Conservation (phyloP, 345 rosid genomes). For the Excoecaria agallocha region DNA sequence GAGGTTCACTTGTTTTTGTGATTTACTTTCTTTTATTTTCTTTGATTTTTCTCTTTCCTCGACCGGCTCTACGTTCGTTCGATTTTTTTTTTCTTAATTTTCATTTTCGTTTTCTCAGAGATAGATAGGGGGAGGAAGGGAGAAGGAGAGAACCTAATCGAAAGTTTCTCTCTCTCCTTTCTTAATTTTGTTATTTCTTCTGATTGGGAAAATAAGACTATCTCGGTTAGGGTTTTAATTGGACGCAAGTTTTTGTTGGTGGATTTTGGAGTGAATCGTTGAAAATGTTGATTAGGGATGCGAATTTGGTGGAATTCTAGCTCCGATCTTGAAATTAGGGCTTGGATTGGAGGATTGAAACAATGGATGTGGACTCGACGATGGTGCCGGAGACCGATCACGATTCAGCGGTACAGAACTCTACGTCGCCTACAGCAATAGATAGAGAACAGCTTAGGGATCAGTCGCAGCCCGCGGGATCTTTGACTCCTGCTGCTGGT, state of each 20-base stretch:
- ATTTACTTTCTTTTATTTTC: slow-evolving; percentile 22
- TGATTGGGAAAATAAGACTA: slow-evolving; percentile 21
- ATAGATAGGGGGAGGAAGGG: slow-evolving; percentile 15
- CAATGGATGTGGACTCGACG: slow-evolving; percentile 77
- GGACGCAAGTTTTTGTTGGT: neutral
- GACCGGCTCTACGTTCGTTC: slow-evolving; percentile 23
- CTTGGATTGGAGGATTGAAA: slow-evolving; percentile 10
- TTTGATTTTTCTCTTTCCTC: slow-evolving; percentile 27
- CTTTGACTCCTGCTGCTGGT: slow-evolving; percentile 28
- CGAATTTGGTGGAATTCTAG: slow-evolving; percentile 36
- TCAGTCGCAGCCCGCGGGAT: slow-evolving; percentile 34
- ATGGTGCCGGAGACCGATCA: slow-evolving; percentile 68
- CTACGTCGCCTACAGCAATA: slow-evolving; percentile 36
- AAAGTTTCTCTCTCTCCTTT: neutral
- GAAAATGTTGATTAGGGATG: slow-evolving; percentile 50
- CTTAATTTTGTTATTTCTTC: slow-evolving; percentile 2
- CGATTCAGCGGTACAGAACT: slow-evolving; percentile 39
- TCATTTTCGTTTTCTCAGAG: neutral
- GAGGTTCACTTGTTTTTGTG: slow-evolving; percentile 19
- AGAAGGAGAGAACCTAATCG: slow-evolving; percentile 25
- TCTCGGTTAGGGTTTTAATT: slow-evolving; percentile 50
- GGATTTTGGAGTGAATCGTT: slow-evolving; percentile 10
- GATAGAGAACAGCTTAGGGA: slow-evolving; percentile 55
- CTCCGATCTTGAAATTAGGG: slow-evolving; percentile 55
- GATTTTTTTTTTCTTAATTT: neutral